phyloP scores from a whole-genome alignment of 2,329 filamentous ascomycete species.

The Talaromyces funiculosus region DNA sequence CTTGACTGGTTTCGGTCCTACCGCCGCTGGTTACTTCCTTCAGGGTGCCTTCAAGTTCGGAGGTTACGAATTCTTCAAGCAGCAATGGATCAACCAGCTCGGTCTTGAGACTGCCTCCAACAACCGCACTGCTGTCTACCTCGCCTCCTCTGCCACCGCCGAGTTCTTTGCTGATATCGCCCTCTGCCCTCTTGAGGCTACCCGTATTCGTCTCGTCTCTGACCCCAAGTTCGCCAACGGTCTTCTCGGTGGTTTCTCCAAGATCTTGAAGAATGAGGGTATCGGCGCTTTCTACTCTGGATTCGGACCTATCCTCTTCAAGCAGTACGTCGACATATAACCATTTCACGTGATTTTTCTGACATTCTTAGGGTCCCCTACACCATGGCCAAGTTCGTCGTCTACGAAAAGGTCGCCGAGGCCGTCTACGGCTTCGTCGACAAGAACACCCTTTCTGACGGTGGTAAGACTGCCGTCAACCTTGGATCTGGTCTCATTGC shows the following conservation, averaged over 20 bases:
- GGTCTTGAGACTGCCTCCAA: conserved; percentile 71
- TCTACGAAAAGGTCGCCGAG: conserved; percentile 84
- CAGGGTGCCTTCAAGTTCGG: conserved; percentile 92
- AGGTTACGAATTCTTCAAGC: conserved; percentile 95
- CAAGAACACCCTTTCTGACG: conserved; percentile 64
- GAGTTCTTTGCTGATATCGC: conserved; percentile 62
- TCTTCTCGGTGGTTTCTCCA: conserved; percentile 70
- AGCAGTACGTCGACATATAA: conserved; percentile 56
- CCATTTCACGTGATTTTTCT: not conserved
- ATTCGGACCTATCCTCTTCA: conserved; percentile 82
- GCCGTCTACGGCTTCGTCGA: conserved; percentile 61
- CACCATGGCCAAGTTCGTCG: conserved; percentile 94
- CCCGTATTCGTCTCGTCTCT: conserved; percentile 87
- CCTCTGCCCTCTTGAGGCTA: conserved; percentile 86
- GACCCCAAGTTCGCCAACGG: conserved; percentile 79
- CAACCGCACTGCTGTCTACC: conserved; percentile 77
- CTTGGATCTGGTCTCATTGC: conserved; percentile 79
- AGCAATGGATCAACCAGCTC: conserved; percentile 74
- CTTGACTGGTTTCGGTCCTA: conserved; percentile 78
- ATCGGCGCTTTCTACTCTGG: conserved; percentile 82
- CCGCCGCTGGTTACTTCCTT: conserved; percentile 85
- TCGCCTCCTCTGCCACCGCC: conserved; percentile 57
- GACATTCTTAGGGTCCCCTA: conserved; percentile 64
- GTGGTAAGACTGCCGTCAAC: conserved; percentile 73
- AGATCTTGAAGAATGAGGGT: conserved; percentile 79